Conservation (phyloP, 2,329 filamentous ascomycete genomes). For the Aspergillus sergii region DNA sequence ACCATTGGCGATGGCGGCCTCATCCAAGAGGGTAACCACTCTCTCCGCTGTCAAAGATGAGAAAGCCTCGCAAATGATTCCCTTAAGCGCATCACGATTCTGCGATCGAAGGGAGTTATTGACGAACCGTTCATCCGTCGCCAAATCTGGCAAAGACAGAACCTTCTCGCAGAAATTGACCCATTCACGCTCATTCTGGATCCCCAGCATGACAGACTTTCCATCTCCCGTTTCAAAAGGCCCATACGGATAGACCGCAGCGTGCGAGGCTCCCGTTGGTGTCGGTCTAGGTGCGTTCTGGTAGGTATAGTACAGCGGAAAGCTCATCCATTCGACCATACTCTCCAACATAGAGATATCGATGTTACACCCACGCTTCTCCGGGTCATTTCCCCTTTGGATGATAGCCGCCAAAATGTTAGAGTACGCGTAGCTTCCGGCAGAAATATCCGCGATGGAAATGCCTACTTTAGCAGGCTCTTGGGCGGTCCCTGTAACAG, state of each 20-base stretch:
- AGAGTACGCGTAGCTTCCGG: conserved; percentile 56
- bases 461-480: conserved; percentile 56
- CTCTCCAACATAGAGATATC: conserved; percentile 63
- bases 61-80: conserved; percentile 51
- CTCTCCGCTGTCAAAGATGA: conserved; percentile 41
- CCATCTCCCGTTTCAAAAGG: conserved; percentile 55
- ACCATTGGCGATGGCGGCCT: conserved; percentile 57
- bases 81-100: conserved; percentile 51
- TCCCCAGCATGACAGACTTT: conserved; percentile 57
- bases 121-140: conserved; percentile 50
- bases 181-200: conserved; percentile 63
- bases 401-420: conserved; percentile 56
- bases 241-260: conserved; percentile 60
- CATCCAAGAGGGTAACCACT: conserved; percentile 49
- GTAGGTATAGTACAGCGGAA: conserved; percentile 58
- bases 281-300: conserved; percentile 47
- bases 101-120: conserved; percentile 51
- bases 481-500: conserved; percentile 51
- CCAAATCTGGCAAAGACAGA: conserved; percentile 46
- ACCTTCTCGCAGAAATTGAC: conserved; percentile 52
- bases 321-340: conserved; percentile 63
- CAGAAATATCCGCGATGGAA: conserved; percentile 58
- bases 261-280: conserved; percentile 56
- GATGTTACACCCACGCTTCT: conserved; percentile 50
- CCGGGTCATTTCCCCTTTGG: conserved; percentile 49